A percentile compares a stretch with the other conserved stretches of the same genome.
Evolutionary conservation across 2,329 filamentous ascomycete genomes (phyloP).

Genomic region (Cordyceps javanica): DNA sequence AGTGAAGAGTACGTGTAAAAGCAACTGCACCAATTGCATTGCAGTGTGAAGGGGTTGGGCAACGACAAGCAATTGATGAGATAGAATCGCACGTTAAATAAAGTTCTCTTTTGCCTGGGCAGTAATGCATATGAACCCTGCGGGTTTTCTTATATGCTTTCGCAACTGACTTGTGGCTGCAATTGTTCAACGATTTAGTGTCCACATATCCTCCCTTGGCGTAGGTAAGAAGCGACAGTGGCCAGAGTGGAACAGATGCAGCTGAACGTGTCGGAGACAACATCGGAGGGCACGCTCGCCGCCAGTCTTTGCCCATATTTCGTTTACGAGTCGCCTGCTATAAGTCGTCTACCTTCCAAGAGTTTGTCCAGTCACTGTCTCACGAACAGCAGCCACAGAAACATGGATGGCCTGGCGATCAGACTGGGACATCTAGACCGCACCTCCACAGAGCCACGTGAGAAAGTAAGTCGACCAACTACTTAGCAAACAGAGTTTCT

Average conservation of each 20-base stretch:
- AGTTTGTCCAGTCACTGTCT: background rate
- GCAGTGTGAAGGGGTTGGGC: background rate
- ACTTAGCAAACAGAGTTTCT: background rate
- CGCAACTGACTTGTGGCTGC: background rate
- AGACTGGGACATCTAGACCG: constrained; percentile 54
- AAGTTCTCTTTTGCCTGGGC: background rate
- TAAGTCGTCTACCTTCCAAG: no score
- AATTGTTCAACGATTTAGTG: no score
- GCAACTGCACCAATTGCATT: background rate
- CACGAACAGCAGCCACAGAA: background rate
- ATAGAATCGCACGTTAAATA: background rate
- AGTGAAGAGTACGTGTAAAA: background rate
- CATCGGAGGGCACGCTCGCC: no score
- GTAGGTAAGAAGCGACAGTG: no score
- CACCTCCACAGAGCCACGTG: constrained; percentile 67
- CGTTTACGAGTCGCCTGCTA: no score
- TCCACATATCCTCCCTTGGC: no score
- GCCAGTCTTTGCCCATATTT: no score
- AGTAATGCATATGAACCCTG: background rate
- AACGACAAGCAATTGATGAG: background rate
- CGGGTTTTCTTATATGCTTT: no score
- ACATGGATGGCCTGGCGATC: background rate
- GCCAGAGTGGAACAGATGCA: no score
- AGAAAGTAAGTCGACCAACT: constrained; percentile 36
- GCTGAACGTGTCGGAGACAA: no score